Percentiles rank a stretch among this genome's conserved stretches.
These are phyloP conservation scores for Pseudogymnoascus sp. DNA, from an alignment of 2,329 filamentous ascomycete species.

Conservation along the genomic window DNA sequence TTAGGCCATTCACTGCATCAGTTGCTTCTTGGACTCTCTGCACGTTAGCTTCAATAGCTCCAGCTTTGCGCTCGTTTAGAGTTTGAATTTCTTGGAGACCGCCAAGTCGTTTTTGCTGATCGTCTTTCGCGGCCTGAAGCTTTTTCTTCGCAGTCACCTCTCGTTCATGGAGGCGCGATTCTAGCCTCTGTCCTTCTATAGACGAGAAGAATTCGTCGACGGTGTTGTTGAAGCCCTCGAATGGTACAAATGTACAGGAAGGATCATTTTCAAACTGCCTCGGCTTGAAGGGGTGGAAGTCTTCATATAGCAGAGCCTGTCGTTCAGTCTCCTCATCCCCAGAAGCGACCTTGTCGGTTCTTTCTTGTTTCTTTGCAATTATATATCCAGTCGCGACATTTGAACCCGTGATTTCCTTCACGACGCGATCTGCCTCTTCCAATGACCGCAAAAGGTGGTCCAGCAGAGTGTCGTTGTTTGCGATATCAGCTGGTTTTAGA, in stretches of 20 bases:
- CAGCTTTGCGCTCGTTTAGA: constrained; percentile 79
- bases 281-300: constrained; percentile 90
- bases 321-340: constrained; percentile 32
- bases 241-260: constrained; percentile 62
- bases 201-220: constrained; percentile 98
- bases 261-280: constrained; percentile 67
- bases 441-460: constrained; percentile 62
- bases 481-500: constrained; percentile 59
- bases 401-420: constrained; percentile 60
- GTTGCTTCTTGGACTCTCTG: constrained; percentile 89
- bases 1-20: constrained; percentile 84
- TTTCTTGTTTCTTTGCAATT: constrained; percentile 58
- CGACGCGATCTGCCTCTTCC: constrained; percentile 60
- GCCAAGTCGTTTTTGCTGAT: constrained; percentile 79
- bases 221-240: constrained; percentile 82
- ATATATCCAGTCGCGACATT: constrained; percentile 75
- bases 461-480: constrained; percentile 58
- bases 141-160: constrained; percentile 77
- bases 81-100: constrained; percentile 75
- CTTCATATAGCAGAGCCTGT: constrained; percentile 66
- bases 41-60: constrained; percentile 82
- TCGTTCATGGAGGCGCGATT: constrained; percentile 73
- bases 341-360: constrained; percentile 15
- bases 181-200: constrained; percentile 85
- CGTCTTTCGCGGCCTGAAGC: constrained; percentile 72